These are phyloP conservation scores for Cladosporium sp. DNA, from an alignment of 2,329 filamentous ascomycete genomes.

Conservation along the genomic window DNA sequence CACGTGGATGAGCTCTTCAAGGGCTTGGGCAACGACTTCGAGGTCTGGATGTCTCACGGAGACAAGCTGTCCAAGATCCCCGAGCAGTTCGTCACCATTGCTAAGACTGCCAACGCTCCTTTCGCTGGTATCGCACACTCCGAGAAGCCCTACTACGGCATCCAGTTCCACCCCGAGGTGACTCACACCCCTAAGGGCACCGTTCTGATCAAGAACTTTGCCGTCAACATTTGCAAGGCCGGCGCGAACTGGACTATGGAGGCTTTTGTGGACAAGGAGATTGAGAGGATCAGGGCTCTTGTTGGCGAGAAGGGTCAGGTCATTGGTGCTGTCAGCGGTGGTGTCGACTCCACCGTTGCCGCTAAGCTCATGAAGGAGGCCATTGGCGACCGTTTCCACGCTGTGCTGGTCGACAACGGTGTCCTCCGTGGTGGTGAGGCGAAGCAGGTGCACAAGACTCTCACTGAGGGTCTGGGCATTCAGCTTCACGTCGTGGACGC, in stretches of 20 bases:
- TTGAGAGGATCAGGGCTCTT: slow-evolving; percentile 70
- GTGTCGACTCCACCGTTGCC: slow-evolving; percentile 85
- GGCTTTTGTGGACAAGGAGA: slow-evolving; percentile 76
- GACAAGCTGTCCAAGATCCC: slow-evolving; percentile 79
- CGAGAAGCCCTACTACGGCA: slow-evolving; percentile 66
- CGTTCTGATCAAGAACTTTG: slow-evolving; percentile 75
- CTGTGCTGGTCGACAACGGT: slow-evolving; percentile 80
- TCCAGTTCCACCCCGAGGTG: slow-evolving; percentile 90
- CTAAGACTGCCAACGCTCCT: slow-evolving; percentile 68
- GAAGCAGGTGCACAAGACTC: slow-evolving; percentile 71
- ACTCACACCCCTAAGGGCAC: slow-evolving; percentile 66
- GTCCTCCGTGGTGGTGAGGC: slow-evolving; percentile 84
- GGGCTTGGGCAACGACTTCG: slow-evolving; percentile 64
- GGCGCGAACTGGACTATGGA: slow-evolving; percentile 78
- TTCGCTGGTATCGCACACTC: slow-evolving; percentile 76
- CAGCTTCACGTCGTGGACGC: slow-evolving; percentile 86
- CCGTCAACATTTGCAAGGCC: slow-evolving; percentile 73
- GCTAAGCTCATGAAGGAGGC: slow-evolving; percentile 81
- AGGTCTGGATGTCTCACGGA: slow-evolving; percentile 82
- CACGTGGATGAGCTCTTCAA: slow-evolving; percentile 76
- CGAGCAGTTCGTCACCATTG: slow-evolving; percentile 66
- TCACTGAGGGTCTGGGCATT: slow-evolving; percentile 76
- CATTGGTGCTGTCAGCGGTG: slow-evolving; percentile 72
- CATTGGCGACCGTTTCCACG: slow-evolving; percentile 79
- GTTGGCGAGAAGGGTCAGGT: slow-evolving; percentile 81